phyloP scores from a whole-genome alignment of 2,329 filamentous ascomycete species.

The Basipetospora chlamydospora region DNA sequence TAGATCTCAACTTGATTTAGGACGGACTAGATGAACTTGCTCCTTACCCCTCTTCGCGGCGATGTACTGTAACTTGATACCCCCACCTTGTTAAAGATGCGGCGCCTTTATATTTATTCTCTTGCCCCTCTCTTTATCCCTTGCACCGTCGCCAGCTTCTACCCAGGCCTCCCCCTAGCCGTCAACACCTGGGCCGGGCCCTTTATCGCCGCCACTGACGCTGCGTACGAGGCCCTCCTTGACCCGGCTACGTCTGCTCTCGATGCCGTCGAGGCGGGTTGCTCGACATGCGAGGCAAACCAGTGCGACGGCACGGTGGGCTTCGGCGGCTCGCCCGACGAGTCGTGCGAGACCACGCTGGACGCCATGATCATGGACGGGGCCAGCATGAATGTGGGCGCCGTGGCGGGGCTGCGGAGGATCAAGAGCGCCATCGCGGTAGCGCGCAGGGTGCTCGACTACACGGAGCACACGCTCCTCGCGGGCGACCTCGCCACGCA shows the following conservation, averaged over 20 bases:
- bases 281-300: slow-evolving; percentile 32
- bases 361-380: slow-evolving; percentile 47
- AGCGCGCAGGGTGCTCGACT: slow-evolving; percentile 33
- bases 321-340: slow-evolving; percentile 39
- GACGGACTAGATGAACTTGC: too few species aligned
- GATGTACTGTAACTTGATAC: too few species aligned
- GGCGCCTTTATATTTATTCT: neutral
- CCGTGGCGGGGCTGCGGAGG: slow-evolving; percentile 35
- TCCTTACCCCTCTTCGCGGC: too few species aligned
- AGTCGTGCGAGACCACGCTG: slow-evolving; percentile 41
- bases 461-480: slow-evolving; percentile 36
- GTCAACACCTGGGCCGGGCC: slow-evolving; percentile 41
- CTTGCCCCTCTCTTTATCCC: neutral
- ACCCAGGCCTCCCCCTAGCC: slow-evolving; percentile 26
- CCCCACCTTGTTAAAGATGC: too few species aligned
- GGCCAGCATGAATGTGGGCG: slow-evolving; percentile 34
- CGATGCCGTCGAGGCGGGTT: slow-evolving; percentile 37
- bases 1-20: too few species aligned
- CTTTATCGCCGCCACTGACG: slow-evolving; percentile 36
- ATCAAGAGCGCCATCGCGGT: slow-evolving; percentile 33
- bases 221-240: slow-evolving; percentile 26
- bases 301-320: slow-evolving; percentile 42
- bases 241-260: slow-evolving; percentile 22
- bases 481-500: slow-evolving; percentile 36
- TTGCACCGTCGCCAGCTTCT: neutral